These are phyloP conservation scores for Botrytis aclada DNA, from an alignment of 2,329 filamentous ascomycete species.

Conservation along the genomic window DNA sequence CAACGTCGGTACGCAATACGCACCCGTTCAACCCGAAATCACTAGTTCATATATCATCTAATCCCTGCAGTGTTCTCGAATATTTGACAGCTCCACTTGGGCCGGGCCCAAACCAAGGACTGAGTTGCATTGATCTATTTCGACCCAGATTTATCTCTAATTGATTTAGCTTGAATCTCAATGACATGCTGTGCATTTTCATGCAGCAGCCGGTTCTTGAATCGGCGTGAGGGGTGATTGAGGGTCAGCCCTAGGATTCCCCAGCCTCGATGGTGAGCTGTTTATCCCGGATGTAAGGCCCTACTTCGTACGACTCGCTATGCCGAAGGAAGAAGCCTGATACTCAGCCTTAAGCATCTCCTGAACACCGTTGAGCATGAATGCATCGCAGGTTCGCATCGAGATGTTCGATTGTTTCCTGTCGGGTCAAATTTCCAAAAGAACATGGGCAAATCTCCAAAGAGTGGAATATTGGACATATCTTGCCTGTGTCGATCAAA, in stretches of 20 bases:
- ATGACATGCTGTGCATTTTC: neutral
- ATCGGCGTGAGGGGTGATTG: neutral
- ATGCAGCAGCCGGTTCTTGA: neutral
- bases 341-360: neutral
- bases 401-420: neutral
- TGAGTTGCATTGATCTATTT: neutral
- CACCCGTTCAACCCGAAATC: conserved; percentile 6
- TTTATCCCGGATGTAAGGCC: neutral
- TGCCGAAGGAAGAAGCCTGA: neutral
- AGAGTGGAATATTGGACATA: neutral
- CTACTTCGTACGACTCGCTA: neutral
- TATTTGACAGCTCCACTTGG: conserved; percentile 2
- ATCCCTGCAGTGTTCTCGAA: conserved; percentile 7
- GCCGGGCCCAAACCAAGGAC: neutral
- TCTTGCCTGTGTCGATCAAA: conserved; percentile 18
- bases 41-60: neutral
- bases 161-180: neutral
- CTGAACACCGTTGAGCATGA: neutral
- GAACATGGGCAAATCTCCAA: neutral
- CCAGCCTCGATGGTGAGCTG: neutral
- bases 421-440: conserved; percentile 6
- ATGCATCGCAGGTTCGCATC: neutral
- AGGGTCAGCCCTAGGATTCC: neutral
- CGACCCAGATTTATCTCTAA: neutral
- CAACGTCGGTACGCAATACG: neutral